Base-by-base conservation (phyloP, 371 early-diverging fungal species). In the Dentiscutata heterogama region DNA sequence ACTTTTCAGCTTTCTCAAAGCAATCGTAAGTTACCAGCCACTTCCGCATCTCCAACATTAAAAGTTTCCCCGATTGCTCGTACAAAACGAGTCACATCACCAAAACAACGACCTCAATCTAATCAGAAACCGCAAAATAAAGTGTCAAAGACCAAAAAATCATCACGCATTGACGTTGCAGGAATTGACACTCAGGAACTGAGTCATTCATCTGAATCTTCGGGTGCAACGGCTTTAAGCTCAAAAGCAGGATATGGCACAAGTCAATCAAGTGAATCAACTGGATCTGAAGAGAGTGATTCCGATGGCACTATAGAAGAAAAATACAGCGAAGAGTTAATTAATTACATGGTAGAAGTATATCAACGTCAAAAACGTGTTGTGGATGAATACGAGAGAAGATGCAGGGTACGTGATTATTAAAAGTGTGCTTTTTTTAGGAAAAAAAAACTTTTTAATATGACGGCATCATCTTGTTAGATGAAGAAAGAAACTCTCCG, bases 321-420 rank as follows among this genome's bases (percentile, higher is more conserved):
- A 42, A 39, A 56, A n/a, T 71, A 56, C 35, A 64, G 42, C 8
- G 58, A 80, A 25, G 46, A 56, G n/a, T 18, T 80, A 5, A 35
- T 80, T 4, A 51, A 80, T 42, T 80, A 80, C n/a, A 80, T 80
- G 80, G 39, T 71, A 13, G 58, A 80, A 51, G 27, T 80, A 11
- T 50, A 56, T 71, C 70, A 65, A 22, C 68, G 80, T 46, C 50
- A 50, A 10, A 64, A 60, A 71, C 53, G 60, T 35, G 56, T 71
- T n/a, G 53, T 80, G 18, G 70, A 70, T 25, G 58, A 56, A 7
- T 71, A 58, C 27, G 42, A 80, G 27, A 68, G 71, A 46, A n/a
- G 72, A 46, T 60, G 60, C 11, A 58, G 25, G 56, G 80, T 79
- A 53, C 29, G 64, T 51, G 27, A 78, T 42, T 16, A 70, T 27